These are phyloP conservation scores for Fonsecaea nubica DNA, from an alignment of 2,329 filamentous ascomycete genomes.

Conservation along the genomic window DNA sequence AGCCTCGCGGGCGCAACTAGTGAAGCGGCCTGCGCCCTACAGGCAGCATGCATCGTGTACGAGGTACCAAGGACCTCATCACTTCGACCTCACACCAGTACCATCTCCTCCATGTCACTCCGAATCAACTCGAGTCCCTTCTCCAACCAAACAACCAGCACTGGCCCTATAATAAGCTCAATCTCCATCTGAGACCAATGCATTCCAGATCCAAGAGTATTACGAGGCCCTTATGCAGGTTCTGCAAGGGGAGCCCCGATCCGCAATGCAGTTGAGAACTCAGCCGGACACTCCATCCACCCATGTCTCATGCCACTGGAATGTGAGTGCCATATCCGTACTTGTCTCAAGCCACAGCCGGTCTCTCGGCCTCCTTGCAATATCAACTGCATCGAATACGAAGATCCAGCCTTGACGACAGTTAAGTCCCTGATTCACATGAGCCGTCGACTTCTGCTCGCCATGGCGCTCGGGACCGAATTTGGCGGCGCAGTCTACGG, in stretches of 20 bases:
- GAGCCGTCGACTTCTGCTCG: background rate
- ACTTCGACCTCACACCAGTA: background rate
- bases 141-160: constrained; percentile 42
- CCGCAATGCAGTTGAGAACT: background rate
- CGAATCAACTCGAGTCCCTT: background rate
- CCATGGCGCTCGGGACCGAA: background rate
- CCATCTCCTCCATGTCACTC: background rate
- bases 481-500: background rate
- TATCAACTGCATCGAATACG: constrained; percentile 10
- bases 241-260: constrained; percentile 19
- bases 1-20: background rate
- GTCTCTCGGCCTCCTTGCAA: constrained; percentile 15
- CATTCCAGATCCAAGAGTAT: constrained; percentile 16
- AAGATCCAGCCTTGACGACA: constrained; percentile 6
- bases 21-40: no score
- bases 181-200: constrained; percentile 24
- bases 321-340: constrained; percentile 3
- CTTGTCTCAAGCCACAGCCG: constrained; percentile 22
- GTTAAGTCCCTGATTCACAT: constrained; percentile 15
- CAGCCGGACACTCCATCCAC: constrained; percentile 1
- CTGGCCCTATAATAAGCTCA: constrained; percentile 43
- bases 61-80: no score
- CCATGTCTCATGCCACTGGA: background rate
- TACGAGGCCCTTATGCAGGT: background rate
- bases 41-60: background rate